Conservation (phyloP, 805 yeast genomes). For the Barnettozyma populi region DNA sequence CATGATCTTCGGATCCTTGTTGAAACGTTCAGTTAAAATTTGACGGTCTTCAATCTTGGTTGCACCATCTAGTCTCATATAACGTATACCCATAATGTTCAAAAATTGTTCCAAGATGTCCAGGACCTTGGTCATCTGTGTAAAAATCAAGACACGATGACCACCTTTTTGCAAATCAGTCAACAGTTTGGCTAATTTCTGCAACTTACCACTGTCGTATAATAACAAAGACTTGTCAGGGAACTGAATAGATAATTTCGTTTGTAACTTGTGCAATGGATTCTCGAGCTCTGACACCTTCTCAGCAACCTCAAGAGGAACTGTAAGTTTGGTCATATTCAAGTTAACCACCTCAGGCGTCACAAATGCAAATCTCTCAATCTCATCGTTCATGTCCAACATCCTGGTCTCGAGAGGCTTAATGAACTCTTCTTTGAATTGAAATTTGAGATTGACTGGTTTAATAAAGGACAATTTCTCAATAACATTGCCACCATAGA, state of each 20-base stretch:
- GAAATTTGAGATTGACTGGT: constrained; percentile 21
- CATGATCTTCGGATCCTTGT: constrained; percentile 77
- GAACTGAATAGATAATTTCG: constrained; percentile 84
- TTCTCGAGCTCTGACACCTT: constrained; percentile 29
- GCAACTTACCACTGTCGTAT: constrained; percentile 96
- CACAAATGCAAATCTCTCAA: constrained; percentile 76
- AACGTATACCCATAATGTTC: constrained; percentile 90
- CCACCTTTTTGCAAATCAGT: constrained; percentile 79
- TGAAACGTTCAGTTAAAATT: constrained; percentile 85
- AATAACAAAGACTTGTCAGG: constrained; percentile 91
- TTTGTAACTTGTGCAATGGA: constrained; percentile 79
- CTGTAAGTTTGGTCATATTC: constrained; percentile 53
- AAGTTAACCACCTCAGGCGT: constrained; percentile 83
- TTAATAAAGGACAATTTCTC: constrained; percentile 32
- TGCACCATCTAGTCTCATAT: constrained; percentile 94
- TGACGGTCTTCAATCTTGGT: constrained; percentile 97
- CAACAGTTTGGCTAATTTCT: constrained; percentile 68
- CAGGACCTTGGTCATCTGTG: constrained; percentile 96
- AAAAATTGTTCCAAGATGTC: constrained; percentile 90
- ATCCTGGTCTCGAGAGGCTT: constrained; percentile 39
- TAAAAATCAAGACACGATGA: constrained; percentile 90
- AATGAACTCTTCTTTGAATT: constrained; percentile 28
- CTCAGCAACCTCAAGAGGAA: constrained; percentile 34
- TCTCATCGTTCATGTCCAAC: constrained; percentile 37
- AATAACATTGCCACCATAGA: constrained; percentile 60